These are phyloP conservation scores for Asterionellopsis glacialis DNA, from an alignment of 108 stramenopile species.

Conservation along the genomic window DNA sequence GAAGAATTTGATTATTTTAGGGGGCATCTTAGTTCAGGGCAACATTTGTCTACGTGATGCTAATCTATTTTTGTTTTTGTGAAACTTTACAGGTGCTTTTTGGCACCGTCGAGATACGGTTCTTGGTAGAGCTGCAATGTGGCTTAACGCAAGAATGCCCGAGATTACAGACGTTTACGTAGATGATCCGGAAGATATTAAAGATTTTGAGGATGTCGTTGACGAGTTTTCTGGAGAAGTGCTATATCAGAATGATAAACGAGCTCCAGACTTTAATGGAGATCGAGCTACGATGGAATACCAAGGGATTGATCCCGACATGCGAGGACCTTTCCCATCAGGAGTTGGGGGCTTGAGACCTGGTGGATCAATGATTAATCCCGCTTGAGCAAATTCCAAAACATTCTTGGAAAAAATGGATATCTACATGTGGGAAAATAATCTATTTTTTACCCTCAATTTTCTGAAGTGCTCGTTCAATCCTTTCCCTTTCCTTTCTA, in stretches of 20 bases:
- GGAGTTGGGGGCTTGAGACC: slow-evolving; percentile 17
- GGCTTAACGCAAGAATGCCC: slow-evolving; percentile 71
- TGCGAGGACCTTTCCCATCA: slow-evolving; percentile 61
- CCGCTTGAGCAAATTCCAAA: slow-evolving; percentile 12
- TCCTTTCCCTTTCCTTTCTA: slow-evolving; percentile 67
- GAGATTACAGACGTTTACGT: slow-evolving; percentile 60
- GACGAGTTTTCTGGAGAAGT: slow-evolving; percentile 73
- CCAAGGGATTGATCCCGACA: slow-evolving; percentile 77
- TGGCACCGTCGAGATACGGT: slow-evolving; percentile 74
- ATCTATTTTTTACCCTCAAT: background rate
- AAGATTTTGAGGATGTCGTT: slow-evolving; percentile 62
- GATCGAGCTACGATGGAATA: slow-evolving; percentile 79
- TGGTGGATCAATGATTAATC: slow-evolving; percentile 37
- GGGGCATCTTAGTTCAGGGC: too few species aligned
- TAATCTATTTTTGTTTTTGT: too few species aligned
- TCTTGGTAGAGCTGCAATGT: slow-evolving; percentile 76
- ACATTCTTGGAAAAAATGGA: background rate
- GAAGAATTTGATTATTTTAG: too few species aligned
- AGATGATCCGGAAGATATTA: slow-evolving; percentile 39
- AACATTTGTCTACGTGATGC: too few species aligned
- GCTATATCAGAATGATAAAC: slow-evolving; percentile 43
- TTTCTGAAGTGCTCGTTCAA: slow-evolving; percentile 41
- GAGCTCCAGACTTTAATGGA: slow-evolving; percentile 64
- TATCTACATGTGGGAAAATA: background rate
- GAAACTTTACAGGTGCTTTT: slow-evolving; percentile 22